phyloP scores from a whole-genome alignment of 805 yeast genomes.

The Wickerhamomyces chambardii region DNA sequence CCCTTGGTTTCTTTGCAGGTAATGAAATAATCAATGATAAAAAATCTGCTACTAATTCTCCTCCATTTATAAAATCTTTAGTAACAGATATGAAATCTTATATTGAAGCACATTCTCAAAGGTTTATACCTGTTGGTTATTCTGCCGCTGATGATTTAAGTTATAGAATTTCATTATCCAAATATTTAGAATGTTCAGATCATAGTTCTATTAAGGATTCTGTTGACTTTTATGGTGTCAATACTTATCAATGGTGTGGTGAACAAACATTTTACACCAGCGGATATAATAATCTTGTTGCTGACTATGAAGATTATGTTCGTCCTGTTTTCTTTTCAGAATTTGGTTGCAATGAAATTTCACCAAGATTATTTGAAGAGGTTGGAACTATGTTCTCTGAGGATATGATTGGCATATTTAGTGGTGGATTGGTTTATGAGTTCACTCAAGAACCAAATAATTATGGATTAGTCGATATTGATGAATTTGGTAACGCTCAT shows the following conservation, averaged over 20 bases:
- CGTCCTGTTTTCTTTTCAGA: constrained; percentile 87
- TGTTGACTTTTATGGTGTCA: constrained; percentile 87
- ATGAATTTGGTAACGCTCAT: constrained; percentile 29
- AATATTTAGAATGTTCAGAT: constrained; percentile 71
- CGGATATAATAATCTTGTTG: constrained; percentile 64
- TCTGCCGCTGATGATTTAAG: constrained; percentile 92
- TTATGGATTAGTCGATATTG: constrained; percentile 63
- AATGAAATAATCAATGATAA: constrained; percentile 84
- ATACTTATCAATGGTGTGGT: constrained; percentile 97
- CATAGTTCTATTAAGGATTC: constrained; percentile 35
- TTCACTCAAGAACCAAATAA: constrained; percentile 71
- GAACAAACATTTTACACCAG: constrained; percentile 73
- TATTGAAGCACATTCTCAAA: constrained; percentile 44
- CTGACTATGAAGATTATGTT: constrained; percentile 57
- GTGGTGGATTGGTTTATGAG: constrained; percentile 84
- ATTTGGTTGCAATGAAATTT: constrained; percentile 81
- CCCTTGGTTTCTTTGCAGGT: constrained; percentile 87
- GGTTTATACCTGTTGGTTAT: constrained; percentile 85
- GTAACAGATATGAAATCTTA: constrained; percentile 76
- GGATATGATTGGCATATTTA: constrained; percentile 67
- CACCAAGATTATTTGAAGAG: constrained; percentile 76
- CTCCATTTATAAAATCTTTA: constrained; percentile 69
- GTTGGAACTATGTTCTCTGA: constrained; percentile 57
- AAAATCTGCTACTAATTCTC: constrained; percentile 57
- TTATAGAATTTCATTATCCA: constrained; percentile 68